phyloP scores from a whole-genome alignment of 768 basidiomycete species.

The Xanthoconium purpureum region DNA sequence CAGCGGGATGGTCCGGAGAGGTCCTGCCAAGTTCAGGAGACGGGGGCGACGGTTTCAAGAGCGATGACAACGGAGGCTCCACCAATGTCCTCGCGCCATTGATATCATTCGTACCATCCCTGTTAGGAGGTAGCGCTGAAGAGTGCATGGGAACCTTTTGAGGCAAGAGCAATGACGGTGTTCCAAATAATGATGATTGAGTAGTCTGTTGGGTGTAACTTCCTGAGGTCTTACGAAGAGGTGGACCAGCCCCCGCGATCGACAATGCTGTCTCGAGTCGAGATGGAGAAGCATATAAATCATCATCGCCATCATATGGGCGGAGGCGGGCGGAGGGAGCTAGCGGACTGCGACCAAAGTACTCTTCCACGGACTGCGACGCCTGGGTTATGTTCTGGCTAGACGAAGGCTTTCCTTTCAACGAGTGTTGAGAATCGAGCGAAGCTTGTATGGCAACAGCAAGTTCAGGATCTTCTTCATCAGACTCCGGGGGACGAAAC shows the following conservation, averaged over 20 bases:
- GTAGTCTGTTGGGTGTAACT: slow-evolving; percentile 10
- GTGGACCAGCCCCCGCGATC: slow-evolving; percentile 57
- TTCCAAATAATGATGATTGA: slow-evolving; percentile 35
- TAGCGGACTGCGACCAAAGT: neutral
- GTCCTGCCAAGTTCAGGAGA: neutral
- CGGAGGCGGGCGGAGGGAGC: slow-evolving; percentile 1
- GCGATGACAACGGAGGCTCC: slow-evolving; percentile 4
- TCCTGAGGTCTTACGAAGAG: slow-evolving; percentile 22
- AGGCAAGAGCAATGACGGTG: slow-evolving; percentile 33
- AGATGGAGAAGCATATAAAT: slow-evolving; percentile 49
- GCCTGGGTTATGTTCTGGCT: slow-evolving; percentile 1
- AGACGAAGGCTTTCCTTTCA: slow-evolving; percentile 1
- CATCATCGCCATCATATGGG: slow-evolving; percentile 38
- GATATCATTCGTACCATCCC: neutral
- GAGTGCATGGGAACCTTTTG: slow-evolving; percentile 1
- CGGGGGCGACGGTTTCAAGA: neutral
- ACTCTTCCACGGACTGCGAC: slow-evolving; percentile 1
- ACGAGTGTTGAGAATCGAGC: slow-evolving; percentile 34
- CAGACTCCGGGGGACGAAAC: slow-evolving; percentile 24
- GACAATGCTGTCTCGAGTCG: slow-evolving; percentile 66
- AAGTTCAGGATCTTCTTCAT: slow-evolving; percentile 55
- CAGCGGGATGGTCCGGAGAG: neutral
- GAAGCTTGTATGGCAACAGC: slow-evolving; percentile 64
- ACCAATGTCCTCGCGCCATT: slow-evolving; percentile 2
- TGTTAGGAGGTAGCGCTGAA: neutral